Percentiles rank a stretch among this genome's conserved stretches.
phyloP scores from a whole-genome alignment of 257 asterid genomes.

The Lantana camara region DNA sequence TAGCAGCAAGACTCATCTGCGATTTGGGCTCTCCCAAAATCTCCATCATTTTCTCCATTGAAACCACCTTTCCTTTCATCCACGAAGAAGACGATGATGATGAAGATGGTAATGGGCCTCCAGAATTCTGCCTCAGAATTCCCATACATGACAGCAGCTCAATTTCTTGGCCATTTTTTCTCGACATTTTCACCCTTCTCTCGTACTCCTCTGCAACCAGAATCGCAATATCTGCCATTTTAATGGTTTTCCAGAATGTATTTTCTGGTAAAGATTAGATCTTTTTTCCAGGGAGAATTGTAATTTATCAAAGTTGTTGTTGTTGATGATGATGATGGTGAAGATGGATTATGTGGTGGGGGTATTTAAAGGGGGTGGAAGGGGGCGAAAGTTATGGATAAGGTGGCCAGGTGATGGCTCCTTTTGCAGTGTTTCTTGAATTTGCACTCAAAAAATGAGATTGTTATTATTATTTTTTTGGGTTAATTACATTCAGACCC shows the following conservation, averaged over 20 bases:
- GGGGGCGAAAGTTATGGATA: conserved; percentile 35
- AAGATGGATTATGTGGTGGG: background rate
- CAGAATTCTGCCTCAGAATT: conserved; percentile 33
- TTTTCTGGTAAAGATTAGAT: background rate
- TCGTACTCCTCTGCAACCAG: conserved; percentile 89
- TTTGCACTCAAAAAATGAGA: too few species aligned
- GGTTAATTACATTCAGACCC: too few species aligned
- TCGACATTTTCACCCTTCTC: conserved; percentile 65
- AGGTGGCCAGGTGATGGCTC: conserved; percentile 41
- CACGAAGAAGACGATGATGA: conserved; percentile 31
- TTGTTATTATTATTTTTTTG: too few species aligned
- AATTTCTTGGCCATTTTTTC: conserved; percentile 54
- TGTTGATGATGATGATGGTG: too few species aligned
- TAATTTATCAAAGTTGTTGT: background rate
- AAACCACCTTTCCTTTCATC: conserved; percentile 33
- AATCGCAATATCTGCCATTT: conserved; percentile 82
- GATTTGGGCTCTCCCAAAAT: conserved; percentile 38
- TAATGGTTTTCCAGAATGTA: background rate
- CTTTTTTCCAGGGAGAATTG: background rate
- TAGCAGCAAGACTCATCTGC: conserved; percentile 55
- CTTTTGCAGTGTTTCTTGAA: conserved; percentile 16
- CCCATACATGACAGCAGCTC: conserved; percentile 49
- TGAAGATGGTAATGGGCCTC: conserved; percentile 28
- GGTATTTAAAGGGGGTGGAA: conserved; percentile 28
- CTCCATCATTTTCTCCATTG: conserved; percentile 14